phyloP scores from a whole-genome alignment of 2,329 filamentous ascomycete genomes.

The Talaromyces islandicus region DNA sequence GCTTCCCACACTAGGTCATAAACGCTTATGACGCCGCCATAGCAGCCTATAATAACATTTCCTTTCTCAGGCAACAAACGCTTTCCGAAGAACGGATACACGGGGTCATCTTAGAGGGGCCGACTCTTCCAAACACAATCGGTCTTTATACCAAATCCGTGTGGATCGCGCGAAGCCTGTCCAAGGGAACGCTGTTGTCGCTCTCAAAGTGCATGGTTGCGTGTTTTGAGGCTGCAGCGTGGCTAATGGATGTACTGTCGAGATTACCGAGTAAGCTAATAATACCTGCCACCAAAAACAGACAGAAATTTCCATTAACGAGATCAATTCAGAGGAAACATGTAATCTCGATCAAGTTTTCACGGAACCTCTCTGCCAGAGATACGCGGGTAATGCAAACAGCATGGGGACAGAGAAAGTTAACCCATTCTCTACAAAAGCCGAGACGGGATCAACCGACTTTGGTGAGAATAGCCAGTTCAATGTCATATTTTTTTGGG shows the following conservation, averaged over 20 bases:
- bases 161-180: background rate
- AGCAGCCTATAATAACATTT: background rate
- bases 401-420: background rate
- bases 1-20: background rate
- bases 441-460: background rate
- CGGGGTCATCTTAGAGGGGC: background rate
- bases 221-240: background rate
- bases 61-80: background rate
- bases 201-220: background rate
- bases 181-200: background rate
- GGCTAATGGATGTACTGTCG: background rate
- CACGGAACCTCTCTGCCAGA: background rate
- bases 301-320: background rate
- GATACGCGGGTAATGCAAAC: background rate
- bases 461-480: background rate
- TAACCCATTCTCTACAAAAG: background rate
- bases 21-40: background rate
- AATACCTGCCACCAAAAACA: background rate
- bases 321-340: background rate
- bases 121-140: background rate
- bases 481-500: background rate
- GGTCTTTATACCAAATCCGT: background rate
- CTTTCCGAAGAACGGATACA: background rate
- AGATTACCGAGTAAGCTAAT: background rate
- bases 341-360: background rate